Conservation (phyloP, 1,284 basidiomycete genomes). For the Pterulicium gracile region DNA sequence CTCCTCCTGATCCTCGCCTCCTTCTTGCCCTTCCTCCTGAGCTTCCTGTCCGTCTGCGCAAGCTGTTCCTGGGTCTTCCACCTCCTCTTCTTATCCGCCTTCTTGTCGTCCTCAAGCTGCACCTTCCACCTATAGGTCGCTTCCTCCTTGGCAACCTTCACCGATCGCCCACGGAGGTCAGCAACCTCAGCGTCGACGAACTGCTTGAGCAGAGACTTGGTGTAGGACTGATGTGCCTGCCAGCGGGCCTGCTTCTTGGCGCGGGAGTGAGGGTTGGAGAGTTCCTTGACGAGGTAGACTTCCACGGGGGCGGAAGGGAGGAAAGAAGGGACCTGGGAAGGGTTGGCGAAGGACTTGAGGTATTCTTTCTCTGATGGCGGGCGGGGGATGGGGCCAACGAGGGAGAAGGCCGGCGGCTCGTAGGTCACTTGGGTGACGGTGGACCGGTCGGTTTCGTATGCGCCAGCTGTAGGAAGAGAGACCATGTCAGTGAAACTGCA, state of each 20-base stretch:
- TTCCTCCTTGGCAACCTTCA: slow-evolving; percentile 53
- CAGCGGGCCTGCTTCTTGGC: slow-evolving; percentile 71
- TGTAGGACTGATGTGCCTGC: slow-evolving; percentile 41
- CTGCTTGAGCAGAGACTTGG: slow-evolving; percentile 37
- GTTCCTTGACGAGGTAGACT: slow-evolving; percentile 49
- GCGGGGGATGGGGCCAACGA: slow-evolving; percentile 26
- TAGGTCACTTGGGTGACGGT: slow-evolving; percentile 58
- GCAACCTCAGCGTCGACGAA: slow-evolving; percentile 44
- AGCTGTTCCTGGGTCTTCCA: slow-evolving; percentile 39
- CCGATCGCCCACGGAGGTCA: slow-evolving; percentile 43
- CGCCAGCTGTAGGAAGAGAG: slow-evolving; percentile 26
- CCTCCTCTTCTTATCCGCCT: slow-evolving; percentile 45
- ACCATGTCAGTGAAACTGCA: slow-evolving; percentile 4
- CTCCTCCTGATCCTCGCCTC: slow-evolving; percentile 49
- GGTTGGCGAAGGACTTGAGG: slow-evolving; percentile 44
- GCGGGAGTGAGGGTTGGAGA: slow-evolving; percentile 69
- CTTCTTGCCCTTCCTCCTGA: slow-evolving; percentile 35
- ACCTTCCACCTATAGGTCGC: slow-evolving; percentile 64
- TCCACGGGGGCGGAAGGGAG: slow-evolving; percentile 52
- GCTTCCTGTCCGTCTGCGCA: slow-evolving; percentile 34
- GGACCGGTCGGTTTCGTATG: slow-evolving; percentile 49
- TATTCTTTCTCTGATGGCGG: slow-evolving; percentile 45
- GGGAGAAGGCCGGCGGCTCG: slow-evolving; percentile 40
- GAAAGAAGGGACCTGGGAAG: slow-evolving; percentile 25
- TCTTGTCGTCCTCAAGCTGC: slow-evolving; percentile 43